These are phyloP conservation scores for Colletotrichum neosansevieriae DNA, from an alignment of 2,329 filamentous ascomycete species.

Conservation along the genomic window DNA sequence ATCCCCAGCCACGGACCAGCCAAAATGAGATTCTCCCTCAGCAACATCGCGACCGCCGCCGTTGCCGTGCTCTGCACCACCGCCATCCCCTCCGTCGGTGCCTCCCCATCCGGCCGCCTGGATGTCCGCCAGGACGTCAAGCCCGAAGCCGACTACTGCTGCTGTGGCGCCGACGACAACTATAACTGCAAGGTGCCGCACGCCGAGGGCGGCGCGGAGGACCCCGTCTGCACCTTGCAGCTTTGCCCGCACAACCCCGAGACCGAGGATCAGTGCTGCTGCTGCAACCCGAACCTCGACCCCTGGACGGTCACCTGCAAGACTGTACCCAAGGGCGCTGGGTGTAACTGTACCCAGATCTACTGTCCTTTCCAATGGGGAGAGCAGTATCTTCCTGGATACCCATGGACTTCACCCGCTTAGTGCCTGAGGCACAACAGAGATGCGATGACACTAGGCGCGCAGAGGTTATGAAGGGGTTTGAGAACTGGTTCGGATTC, in stretches of 20 bases:
- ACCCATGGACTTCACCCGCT: neutral
- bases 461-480: neutral
- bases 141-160: constrained; percentile 42
- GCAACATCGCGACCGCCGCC: constrained; percentile 42
- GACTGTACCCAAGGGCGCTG: constrained; percentile 17
- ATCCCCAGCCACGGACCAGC: neutral
- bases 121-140: constrained; percentile 40
- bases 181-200: constrained; percentile 40
- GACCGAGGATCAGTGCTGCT: constrained; percentile 42
- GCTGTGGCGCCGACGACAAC: constrained; percentile 41
- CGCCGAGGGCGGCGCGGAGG: constrained; percentile 16
- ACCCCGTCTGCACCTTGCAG: constrained; percentile 28
- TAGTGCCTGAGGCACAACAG: neutral
- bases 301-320: constrained; percentile 23
- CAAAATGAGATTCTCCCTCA: constrained; percentile 38
- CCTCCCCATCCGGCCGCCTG: constrained; percentile 41
- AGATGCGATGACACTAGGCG: neutral
- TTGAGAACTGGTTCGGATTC: too few relatives aligned
- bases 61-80: constrained; percentile 19
- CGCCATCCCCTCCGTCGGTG: constrained; percentile 13
- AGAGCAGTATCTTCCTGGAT: constrained; percentile 5
- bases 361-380: constrained; percentile 37
- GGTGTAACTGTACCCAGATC: constrained; percentile 34
- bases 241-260: constrained; percentile 43
- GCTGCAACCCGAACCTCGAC: constrained; percentile 31